These are phyloP conservation scores for Fomitopsis palustris DNA, from an alignment of 1,284 basidiomycete genomes.

Conservation along the genomic window DNA sequence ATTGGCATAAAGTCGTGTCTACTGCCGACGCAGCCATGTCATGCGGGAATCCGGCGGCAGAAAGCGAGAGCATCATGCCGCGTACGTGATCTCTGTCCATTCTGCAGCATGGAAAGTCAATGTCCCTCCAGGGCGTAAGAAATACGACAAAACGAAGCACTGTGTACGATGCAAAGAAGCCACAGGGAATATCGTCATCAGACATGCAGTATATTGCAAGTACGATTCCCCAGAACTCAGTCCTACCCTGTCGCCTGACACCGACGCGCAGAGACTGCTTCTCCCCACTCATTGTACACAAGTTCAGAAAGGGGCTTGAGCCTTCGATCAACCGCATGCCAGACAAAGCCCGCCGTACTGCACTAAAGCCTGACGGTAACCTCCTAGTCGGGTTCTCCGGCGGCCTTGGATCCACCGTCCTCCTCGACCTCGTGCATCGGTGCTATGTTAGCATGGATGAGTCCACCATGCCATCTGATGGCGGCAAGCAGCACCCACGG, in stretches of 20 bases:
- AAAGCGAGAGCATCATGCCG: constrained; percentile 58
- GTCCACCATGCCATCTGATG: constrained; percentile 32
- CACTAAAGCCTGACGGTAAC: constrained; percentile 62
- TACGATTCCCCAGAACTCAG: constrained; percentile 32
- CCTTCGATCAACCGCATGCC: constrained; percentile 55
- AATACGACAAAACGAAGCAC: constrained; percentile 57
- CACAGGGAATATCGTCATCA: constrained; percentile 63
- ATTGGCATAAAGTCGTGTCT: no score
- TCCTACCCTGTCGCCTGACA: not conserved
- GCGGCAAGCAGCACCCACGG: constrained; percentile 65
- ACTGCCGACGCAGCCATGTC: constrained; percentile 15
- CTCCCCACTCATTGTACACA: constrained; percentile 52
- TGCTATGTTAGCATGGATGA: constrained; percentile 50
- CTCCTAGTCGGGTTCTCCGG: constrained; percentile 70
- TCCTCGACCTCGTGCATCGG: constrained; percentile 64
- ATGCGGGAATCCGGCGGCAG: constrained; percentile 59
- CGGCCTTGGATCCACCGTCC: constrained; percentile 66
- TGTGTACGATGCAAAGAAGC: constrained; percentile 72
- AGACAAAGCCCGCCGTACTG: constrained; percentile 45
- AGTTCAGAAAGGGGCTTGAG: constrained; percentile 65
- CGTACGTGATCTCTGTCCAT: constrained; percentile 39
- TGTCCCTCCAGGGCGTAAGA: constrained; percentile 50
- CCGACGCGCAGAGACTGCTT: constrained; percentile 57
- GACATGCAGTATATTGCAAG: constrained; percentile 84
- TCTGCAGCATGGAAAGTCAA: not conserved